Conservation (phyloP, 2,329 filamentous ascomycete species). For the Aspergillus luchuensis region DNA sequence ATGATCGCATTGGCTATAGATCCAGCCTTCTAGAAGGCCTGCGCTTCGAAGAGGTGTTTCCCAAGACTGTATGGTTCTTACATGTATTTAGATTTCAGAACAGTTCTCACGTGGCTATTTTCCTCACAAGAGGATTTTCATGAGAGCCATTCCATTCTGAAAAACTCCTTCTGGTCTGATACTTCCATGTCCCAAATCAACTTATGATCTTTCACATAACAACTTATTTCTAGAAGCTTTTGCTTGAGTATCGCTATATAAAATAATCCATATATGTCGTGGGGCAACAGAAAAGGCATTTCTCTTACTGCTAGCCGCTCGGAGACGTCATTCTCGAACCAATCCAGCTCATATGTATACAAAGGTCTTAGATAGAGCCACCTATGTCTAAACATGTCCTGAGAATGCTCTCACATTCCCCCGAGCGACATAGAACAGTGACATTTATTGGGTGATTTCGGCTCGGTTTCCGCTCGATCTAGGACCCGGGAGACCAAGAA, state of each 20-base stretch:
- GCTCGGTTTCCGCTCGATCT: too few relatives aligned
- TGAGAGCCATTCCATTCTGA: too few relatives aligned
- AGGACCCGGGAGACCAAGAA: too few relatives aligned
- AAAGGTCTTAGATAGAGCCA: not conserved
- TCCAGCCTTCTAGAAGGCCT: too few relatives aligned
- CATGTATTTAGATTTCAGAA: too few relatives aligned
- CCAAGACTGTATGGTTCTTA: too few relatives aligned
- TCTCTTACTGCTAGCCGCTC: not conserved
- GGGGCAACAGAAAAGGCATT: not conserved
- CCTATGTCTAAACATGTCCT: not conserved
- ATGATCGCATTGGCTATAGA: too few relatives aligned
- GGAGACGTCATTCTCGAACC: not conserved
- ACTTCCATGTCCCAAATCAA: not conserved
- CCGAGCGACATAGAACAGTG: not conserved
- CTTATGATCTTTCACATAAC: not conserved
- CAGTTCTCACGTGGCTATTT: too few relatives aligned
- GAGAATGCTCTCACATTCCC: not conserved
- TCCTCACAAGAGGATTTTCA: too few relatives aligned
- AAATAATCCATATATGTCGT: not conserved
- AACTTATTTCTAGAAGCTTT: not conserved
- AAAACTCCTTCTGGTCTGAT: not conserved
- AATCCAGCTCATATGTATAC: not conserved
- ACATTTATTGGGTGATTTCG: not conserved
- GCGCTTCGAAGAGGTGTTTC: too few relatives aligned
- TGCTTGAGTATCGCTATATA: not conserved